Base-by-base conservation (phyloP, 805 yeast species). In the Candida maris region DNA sequence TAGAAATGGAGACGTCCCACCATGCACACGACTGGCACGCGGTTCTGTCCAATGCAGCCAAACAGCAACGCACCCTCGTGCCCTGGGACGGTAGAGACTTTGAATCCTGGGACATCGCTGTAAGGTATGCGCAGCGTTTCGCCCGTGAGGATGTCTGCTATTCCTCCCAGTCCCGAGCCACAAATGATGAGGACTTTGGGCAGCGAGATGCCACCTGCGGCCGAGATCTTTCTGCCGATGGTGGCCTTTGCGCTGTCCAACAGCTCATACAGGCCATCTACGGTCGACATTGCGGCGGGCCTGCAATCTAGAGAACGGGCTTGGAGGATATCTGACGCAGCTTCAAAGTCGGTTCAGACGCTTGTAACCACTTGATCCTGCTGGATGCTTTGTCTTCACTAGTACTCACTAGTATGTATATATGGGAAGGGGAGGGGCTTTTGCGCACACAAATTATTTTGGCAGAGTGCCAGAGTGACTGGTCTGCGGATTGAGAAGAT, bases 91-190 rank as follows among this genome's bases (percentile, higher is more conserved):
- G 97, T 89, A 1, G 96, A 82, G 1, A 62, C 52, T 52, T 73
- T 74, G 61, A 91, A 89, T 0, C 91, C 85, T 0, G 97, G 97
- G 32, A 91, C 85, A 0, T 71, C 68, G 5, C 57, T 48, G 56
- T 87, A 91, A 1, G 80, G 64, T 19, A 91, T 69, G 32, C 68
- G 73, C 15, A 77, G 61, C 21, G 67, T 61, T 4, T 66, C 57
- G 4, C 64, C 55, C 15, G 58, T 55, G 29, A 82, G 54, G 17
- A 70, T 62, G 32, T 73, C 68, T 2, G 89, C 81, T 33, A 91
- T 80, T 1, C 94, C 95, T 9, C 96, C 95, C 13, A 91, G 68
- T 1, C 98, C 98, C 4, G 96, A 85, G 5, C 98, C 98, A 62
- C 97, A 89, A 35, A 91, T 85, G 45, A 91, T 82, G 39, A 88